phyloP scores from a whole-genome alignment of 176 grass and related monocot genomes.

The Aechmea fasciata region DNA sequence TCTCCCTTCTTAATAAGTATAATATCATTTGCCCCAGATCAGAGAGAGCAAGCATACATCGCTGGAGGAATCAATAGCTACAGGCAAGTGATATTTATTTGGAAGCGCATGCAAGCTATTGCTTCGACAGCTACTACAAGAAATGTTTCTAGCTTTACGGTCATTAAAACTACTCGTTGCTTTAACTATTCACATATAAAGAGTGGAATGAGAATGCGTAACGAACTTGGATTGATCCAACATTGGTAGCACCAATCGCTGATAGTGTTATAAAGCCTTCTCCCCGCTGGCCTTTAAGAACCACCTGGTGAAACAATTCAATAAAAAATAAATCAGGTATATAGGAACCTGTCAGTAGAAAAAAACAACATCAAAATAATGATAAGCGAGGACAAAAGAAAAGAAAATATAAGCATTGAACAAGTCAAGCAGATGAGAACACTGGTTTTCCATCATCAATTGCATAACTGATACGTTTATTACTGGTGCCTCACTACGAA shows the following conservation, averaged over 20 bases:
- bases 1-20: conserved; percentile 41
- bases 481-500: too few relatives aligned
- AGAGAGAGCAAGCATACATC: neutral
- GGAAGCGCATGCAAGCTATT: too few relatives aligned
- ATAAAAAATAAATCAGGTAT: neutral
- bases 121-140: too few relatives aligned
- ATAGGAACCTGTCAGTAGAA: neutral
- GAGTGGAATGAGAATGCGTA: neutral
- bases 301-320: conserved; percentile 32
- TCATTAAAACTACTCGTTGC: too few relatives aligned
- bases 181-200: neutral
- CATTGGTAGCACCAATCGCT: conserved; percentile 74
- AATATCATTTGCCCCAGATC: neutral
- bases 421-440: neutral
- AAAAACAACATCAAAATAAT: neutral
- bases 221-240: conserved; percentile 70
- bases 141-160: too few relatives aligned
- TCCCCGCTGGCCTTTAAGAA: conserved; percentile 67
- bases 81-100: neutral
- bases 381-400: neutral
- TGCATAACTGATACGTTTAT: too few relatives aligned
- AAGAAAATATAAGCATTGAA: neutral
- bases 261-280: conserved; percentile 70
- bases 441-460: neutral
- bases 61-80: neutral